A percentile compares a stretch with the other conserved stretches of the same genome.
phyloP scores from a whole-genome alignment of 2,329 filamentous ascomycete species.

The Talaromyces rugulosus region DNA sequence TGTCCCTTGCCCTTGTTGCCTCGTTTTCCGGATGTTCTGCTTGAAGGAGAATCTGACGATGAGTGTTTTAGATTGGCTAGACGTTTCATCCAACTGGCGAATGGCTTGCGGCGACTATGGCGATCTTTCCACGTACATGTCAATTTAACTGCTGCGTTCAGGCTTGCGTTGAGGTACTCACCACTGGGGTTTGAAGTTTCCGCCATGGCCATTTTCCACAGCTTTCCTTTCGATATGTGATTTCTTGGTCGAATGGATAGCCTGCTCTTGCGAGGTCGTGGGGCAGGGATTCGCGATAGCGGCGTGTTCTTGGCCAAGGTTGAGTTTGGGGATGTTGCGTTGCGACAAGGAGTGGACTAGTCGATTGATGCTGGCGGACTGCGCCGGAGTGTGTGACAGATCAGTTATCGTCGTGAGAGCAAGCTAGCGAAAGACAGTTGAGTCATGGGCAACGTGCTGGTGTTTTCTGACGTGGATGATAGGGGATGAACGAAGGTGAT shows the following conservation, averaged over 20 bases:
- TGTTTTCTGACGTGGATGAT: not conserved
- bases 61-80: slow-evolving; percentile 80
- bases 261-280: not conserved
- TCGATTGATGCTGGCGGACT: not conserved
- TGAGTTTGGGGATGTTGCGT: not conserved
- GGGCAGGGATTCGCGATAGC: not conserved
- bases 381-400: not conserved
- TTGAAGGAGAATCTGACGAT: slow-evolving; percentile 50
- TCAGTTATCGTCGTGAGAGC: not conserved
- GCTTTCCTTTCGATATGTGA: not conserved
- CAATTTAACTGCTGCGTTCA: slow-evolving; percentile 4
- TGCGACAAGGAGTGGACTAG: not conserved
- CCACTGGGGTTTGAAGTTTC: slow-evolving; percentile 1
- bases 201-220: not conserved
- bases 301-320: not conserved
- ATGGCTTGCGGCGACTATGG: slow-evolving; percentile 73
- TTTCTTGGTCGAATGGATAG: not conserved
- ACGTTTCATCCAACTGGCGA: slow-evolving; percentile 91
- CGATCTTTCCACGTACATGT: slow-evolving; percentile 52
- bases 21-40: slow-evolving; percentile 36
- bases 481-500: not conserved
- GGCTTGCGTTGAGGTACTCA: not conserved
- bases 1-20: slow-evolving; percentile 34
- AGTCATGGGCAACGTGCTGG: not conserved
- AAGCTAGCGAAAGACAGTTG: not conserved